Base-by-base conservation (phyloP, 371 early-diverging fungal genomes). In the Mortierella sp. region DNA sequence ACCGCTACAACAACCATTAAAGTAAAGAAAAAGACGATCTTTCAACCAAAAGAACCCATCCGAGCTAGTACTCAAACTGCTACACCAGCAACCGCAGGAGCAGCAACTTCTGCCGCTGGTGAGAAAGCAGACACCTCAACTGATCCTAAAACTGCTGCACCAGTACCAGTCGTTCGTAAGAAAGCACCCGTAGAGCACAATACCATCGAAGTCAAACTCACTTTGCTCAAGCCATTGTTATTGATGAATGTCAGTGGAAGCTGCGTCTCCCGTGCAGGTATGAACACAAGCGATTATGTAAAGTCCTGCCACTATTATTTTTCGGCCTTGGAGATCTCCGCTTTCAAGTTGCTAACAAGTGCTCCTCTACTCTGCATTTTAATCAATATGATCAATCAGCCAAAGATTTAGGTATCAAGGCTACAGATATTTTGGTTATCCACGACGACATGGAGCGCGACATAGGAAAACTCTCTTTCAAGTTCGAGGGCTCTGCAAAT, bases 381-480 rank as follows among this genome's bases (percentile, higher is more conserved):
- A 22, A 35, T 47, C 13, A 56, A 23, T 19, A 37, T 23, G 26
- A 22, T 43, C 56, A 13, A 49, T 60, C 47, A 89, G 87, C 78
- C 10, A 76, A 68, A 26, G 87, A 85, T 5, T 67, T 90, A 5
- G 58, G 77, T 1, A 83, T 88, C 32, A 57, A 76, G 4, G 28
- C 32, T 2, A 5, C 32, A 0, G 82, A 89, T 28, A 40, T 92
- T 7, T 83, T 93, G 35, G 83, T 94, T 0, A 82, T 93, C n/a
- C 95, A 95, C 71, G 95, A 95, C 71, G 95, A 95, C 69, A 76
- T 95, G 81, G 89, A 94, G 64, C 86, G 91, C 10, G 87, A 88
- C 26, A 64, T 93, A 6, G 93, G 92, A 9, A 89, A 87, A 66
- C 62, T 92, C 0, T 86, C 91, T 1, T 64, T 87, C 60, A 95